Evolutionary conservation across 1,284 basidiomycete genomes (phyloP), one percentile per base, ranked within the genome.

Genomic region (Puccinia horiana): DNA sequence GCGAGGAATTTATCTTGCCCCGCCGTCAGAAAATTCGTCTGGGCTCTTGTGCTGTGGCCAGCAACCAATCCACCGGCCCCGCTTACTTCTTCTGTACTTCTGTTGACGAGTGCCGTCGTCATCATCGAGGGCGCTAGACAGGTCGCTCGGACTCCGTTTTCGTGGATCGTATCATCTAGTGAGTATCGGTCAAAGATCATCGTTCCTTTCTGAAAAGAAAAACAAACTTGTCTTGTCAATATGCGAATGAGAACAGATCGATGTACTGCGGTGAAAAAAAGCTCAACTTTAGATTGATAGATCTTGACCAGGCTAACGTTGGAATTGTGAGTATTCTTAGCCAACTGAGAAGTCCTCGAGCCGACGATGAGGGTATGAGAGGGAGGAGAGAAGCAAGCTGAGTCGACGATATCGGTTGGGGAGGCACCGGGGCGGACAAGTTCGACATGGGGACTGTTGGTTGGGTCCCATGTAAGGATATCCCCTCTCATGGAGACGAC

Each of bases 401-500:
- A 73, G 35, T 81, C 80, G 32, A 81, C 72, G 40, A 81, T 75
- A 18, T 81, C 80, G 20, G 72, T 75, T 0, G 80, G 56, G 23
- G 70, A 75, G n/a, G 80, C 44, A 14, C 80, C 80, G 23, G 70
- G n/a, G 9, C 23, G 42, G n/a, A 75, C 29, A 18, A 81, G 72
- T 56, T 75, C 37, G 29, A 81, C 54, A 12, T 42, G 73, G 20
- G 52, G 54, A 44, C 4, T 26, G 26, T 54, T 47, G 26, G 5
- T 65, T 9, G 54, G 49, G 26, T 81, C 69, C 78, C 80, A 81
- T 35, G 58, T 54, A 26, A 81, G 35, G 29, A 81, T 56, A 49
- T 81, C 80, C 20, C 80, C 80, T 54, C 72, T 32, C 44, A 75
- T 32, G 1, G 80, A 81, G 72, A 81, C n/a, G 23, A 65, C 61